A percentile compares a stretch with the other conserved stretches of the same genome.
Evolutionary conservation across 1,284 basidiomycete genomes (phyloP).

Genomic region (Cryptococcus sp.): DNA sequence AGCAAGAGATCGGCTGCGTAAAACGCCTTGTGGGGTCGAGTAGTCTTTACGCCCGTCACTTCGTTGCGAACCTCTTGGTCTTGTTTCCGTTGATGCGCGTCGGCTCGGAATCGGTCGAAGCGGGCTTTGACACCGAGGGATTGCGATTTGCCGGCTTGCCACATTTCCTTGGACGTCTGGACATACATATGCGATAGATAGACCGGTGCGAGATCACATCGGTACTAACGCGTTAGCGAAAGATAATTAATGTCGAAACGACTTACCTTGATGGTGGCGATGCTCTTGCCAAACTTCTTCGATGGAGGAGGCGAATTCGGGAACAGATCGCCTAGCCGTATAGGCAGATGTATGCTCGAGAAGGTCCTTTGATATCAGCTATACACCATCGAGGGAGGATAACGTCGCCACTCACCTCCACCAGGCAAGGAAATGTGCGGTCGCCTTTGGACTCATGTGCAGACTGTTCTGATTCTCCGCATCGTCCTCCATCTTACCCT

Average conservation of each 20-base stretch:
- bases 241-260: too few species aligned
- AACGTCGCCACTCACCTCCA: slow-evolving; percentile 51
- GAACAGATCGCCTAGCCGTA: slow-evolving; percentile 79
- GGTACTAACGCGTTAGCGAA: slow-evolving; percentile 51
- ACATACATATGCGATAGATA: slow-evolving; percentile 84
- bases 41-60: slow-evolving; percentile 27
- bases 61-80: slow-evolving; percentile 50
- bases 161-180: slow-evolving; percentile 68
- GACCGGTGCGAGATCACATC: slow-evolving; percentile 68
- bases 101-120: slow-evolving; percentile 74
- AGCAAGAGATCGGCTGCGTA: slow-evolving; percentile 86
- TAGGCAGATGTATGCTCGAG: slow-evolving; percentile 77
- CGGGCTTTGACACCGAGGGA: slow-evolving; percentile 73
- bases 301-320: slow-evolving; percentile 65
- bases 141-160: slow-evolving; percentile 68
- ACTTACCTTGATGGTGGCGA: slow-evolving; percentile 74
- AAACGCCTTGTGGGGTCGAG: slow-evolving; percentile 85
- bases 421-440: slow-evolving; percentile 91
- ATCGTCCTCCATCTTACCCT: slow-evolving; percentile 10
- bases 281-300: slow-evolving; percentile 81
- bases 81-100: slow-evolving; percentile 88
- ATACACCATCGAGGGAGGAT: neutral
- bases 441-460: slow-evolving; percentile 80
- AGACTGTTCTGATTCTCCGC: slow-evolving; percentile 60
- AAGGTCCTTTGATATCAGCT: too few species aligned